A percentile compares a stretch with the other conserved stretches of the same genome.
Evolutionary conservation across 2,329 filamentous ascomycete genomes (phyloP).

Genomic region (Meredithiella fracta): DNA sequence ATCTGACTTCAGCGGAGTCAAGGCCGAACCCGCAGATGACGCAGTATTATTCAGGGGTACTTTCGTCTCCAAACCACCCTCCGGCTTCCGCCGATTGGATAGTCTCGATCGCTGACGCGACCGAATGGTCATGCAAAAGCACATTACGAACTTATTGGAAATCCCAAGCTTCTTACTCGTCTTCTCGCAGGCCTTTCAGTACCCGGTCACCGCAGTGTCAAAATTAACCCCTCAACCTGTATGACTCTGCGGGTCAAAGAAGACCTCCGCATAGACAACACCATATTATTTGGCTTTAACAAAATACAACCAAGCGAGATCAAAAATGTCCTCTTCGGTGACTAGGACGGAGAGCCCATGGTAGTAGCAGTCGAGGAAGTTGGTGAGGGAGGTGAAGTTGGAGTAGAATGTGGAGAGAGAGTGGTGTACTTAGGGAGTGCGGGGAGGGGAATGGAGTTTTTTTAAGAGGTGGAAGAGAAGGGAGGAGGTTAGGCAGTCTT

Average conservation of each 20-base stretch:
- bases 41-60: conserved; percentile 24
- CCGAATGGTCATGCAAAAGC: conserved; percentile 55
- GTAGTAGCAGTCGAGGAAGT: conserved; percentile 68
- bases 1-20: conserved; percentile 45
- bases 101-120: conserved; percentile 34
- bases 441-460: conserved; percentile 49
- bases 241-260: conserved; percentile 70
- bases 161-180: conserved; percentile 49
- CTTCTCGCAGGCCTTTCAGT: conserved; percentile 40
- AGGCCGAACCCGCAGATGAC: conserved; percentile 48
- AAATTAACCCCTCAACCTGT: conserved; percentile 45
- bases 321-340: conserved; percentile 51
- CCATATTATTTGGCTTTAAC: conserved; percentile 44
- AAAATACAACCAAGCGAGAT: conserved; percentile 58
- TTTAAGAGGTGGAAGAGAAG: conserved; percentile 54
- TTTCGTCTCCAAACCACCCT: conserved; percentile 12
- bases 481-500: conserved; percentile 54
- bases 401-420: conserved; percentile 47
- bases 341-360: conserved; percentile 56
- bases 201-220: conserved; percentile 46
- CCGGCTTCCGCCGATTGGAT: conserved; percentile 25
- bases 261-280: conserved; percentile 58
- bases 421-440: conserved; percentile 40
- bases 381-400: conserved; percentile 52
- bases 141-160: conserved; percentile 50